Percentiles rank a stretch among this genome's conserved stretches.
These are phyloP conservation scores for Camelina hispida DNA, from an alignment of 345 rosid genomes.

Conservation along the genomic window DNA sequence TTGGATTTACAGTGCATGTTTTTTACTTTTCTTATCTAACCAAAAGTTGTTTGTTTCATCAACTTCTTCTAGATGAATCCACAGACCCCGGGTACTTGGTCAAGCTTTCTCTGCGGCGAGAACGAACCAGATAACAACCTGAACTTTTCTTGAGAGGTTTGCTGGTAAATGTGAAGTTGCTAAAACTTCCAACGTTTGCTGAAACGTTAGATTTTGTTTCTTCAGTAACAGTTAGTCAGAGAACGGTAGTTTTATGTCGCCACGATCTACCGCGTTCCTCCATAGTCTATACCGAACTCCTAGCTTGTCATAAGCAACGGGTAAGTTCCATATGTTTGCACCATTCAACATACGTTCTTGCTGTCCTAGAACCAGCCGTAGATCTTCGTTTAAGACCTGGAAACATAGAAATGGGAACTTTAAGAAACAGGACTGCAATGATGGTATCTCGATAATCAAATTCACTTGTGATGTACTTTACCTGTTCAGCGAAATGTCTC, in stretches of 20 bases:
- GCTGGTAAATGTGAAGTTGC: constrained; percentile 24
- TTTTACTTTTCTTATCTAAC: not conserved
- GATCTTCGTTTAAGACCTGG: constrained; percentile 94
- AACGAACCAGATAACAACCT: constrained; percentile 15
- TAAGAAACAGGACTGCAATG: not conserved
- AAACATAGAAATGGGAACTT: not conserved
- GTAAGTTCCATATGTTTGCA: constrained; percentile 87
- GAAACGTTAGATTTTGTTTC: constrained; percentile 28
- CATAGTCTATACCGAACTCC: constrained; percentile 94
- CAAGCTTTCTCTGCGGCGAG: constrained; percentile 31
- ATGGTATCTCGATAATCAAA: not conserved
- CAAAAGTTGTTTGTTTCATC: constrained; percentile 41
- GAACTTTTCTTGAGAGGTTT: constrained; percentile 17
- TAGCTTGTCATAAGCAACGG: constrained; percentile 89
- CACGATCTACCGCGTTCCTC: constrained; percentile 78
- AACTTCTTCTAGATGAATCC: constrained; percentile 33
- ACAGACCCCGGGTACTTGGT: constrained; percentile 14
- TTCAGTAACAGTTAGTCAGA: constrained; percentile 39
- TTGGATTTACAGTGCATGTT: constrained; percentile 41
- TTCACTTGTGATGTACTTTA: constrained; percentile 31
- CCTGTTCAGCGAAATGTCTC: constrained; percentile 97
- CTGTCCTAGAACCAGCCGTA: constrained; percentile 85
- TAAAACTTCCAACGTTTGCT: constrained; percentile 20
- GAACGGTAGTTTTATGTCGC: constrained; percentile 72
- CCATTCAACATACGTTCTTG: constrained; percentile 94